These are phyloP conservation scores for Blattamonas nauphoetae DNA, from an alignment of 78 protist genomes.

Conservation along the genomic window DNA sequence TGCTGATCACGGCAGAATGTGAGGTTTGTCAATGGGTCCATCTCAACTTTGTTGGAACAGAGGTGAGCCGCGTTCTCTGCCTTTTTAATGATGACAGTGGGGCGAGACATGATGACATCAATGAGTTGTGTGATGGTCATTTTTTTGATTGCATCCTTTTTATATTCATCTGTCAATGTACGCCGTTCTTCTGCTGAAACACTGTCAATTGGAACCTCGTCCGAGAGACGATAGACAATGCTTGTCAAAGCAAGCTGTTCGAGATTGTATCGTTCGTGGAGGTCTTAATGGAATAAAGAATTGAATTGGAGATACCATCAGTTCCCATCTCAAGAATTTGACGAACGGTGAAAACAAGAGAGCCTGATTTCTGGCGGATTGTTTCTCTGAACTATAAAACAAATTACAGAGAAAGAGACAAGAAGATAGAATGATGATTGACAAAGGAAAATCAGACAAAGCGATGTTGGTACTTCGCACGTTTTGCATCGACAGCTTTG, in stretches of 20 bases:
- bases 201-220: neutral
- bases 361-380: neutral
- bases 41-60: neutral
- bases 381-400: neutral
- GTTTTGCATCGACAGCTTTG: slow-evolving; percentile 9
- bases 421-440: neutral
- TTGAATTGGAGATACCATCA: neutral
- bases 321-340: slow-evolving; percentile 7
- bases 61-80: neutral
- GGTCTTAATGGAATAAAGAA: neutral
- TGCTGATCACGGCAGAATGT: slow-evolving; percentile 34
- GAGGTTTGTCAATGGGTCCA: slow-evolving; percentile 15
- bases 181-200: neutral
- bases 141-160: neutral
- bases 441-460: neutral
- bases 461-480: neutral
- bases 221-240: neutral
- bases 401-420: neutral
- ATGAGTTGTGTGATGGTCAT: slow-evolving; percentile 18
- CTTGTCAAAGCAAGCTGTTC: neutral
- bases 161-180: slow-evolving; percentile 9
- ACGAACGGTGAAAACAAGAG: slow-evolving; percentile 16
- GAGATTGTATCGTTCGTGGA: neutral
- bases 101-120: slow-evolving; percentile 5
- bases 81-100: neutral